These are phyloP conservation scores for Chytriomyces hyalinus DNA, from an alignment of 192 early-diverging fungal species.

Conservation along the genomic window DNA sequence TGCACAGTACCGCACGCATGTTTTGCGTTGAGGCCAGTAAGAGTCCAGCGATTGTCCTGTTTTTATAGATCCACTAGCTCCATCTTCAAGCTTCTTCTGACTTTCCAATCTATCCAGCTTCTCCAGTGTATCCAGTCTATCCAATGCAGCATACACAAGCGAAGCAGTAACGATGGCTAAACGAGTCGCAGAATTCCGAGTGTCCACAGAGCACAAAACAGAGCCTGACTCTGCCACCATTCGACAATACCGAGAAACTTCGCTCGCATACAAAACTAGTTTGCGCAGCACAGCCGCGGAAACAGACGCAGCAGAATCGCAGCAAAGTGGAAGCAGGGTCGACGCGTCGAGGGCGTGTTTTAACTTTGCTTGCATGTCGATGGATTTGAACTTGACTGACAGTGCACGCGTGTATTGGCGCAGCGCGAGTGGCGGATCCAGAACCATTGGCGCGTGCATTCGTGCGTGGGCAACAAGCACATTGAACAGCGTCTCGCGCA, in stretches of 20 bases:
- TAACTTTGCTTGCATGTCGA: slow-evolving; percentile 1
- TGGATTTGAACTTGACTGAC: slow-evolving; percentile 6
- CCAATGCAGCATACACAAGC: too few species aligned
- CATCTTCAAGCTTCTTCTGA: too few species aligned
- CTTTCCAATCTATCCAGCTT: too few species aligned
- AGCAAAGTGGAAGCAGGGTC: neutral
- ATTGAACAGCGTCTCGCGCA: slow-evolving; percentile 22
- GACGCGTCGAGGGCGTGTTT: neutral
- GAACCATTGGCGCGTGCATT: neutral
- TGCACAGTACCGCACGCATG: too few species aligned
- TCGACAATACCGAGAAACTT: slow-evolving; percentile 1
- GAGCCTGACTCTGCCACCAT: too few species aligned
- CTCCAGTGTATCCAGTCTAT: too few species aligned
- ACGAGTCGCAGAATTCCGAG: too few species aligned
- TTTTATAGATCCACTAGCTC: too few species aligned
- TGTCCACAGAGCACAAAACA: too few species aligned
- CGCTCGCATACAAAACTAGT: neutral
- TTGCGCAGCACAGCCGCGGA: neutral
- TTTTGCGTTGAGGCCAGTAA: too few species aligned
- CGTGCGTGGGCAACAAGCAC: slow-evolving; percentile 1
- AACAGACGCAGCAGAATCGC: neutral
- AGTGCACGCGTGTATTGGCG: neutral
- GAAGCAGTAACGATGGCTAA: too few species aligned
- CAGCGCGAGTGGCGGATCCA: neutral
- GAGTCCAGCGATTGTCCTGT: too few species aligned